Evolutionary conservation across 352 stramenopile species (phyloP).

Genomic region (Globisporangium orthogonon): DNA sequence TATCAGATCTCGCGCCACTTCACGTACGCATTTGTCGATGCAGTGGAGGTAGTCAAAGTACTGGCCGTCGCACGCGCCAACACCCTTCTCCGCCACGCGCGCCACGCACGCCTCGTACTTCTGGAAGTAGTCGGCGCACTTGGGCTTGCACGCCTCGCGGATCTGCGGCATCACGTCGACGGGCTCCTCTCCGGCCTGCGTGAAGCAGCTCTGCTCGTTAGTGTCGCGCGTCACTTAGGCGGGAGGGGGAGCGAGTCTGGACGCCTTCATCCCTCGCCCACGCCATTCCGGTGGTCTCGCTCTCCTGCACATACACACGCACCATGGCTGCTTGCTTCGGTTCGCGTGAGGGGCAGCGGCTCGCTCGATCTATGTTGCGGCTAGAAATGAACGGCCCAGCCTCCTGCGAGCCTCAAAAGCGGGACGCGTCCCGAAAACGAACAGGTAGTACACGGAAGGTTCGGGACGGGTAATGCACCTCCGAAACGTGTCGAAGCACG

Average conservation of each 20-base stretch:
- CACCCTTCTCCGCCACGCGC: slow-evolving; percentile 88
- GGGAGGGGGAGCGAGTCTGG: not conserved
- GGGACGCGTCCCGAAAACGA: too few relatives aligned
- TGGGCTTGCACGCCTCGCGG: slow-evolving; percentile 89
- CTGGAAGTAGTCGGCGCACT: slow-evolving; percentile 81
- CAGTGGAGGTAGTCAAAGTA: slow-evolving; percentile 95
- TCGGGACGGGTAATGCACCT: too few relatives aligned
- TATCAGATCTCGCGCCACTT: not conserved
- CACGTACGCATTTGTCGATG: slow-evolving; percentile 92
- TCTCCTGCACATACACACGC: not conserved
- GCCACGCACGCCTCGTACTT: slow-evolving; percentile 91
- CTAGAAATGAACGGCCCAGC: not conserved
- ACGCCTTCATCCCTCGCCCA: too few relatives aligned
- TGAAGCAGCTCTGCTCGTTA: too few relatives aligned
- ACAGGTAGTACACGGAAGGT: too few relatives aligned
- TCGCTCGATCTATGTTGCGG: not conserved
- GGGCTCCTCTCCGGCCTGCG: slow-evolving; percentile 68
- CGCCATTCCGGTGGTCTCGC: slow-evolving; percentile 8
- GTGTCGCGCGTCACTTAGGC: not conserved
- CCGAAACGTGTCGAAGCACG: too few relatives aligned
- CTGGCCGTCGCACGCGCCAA: slow-evolving; percentile 92
- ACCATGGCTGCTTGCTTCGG: slow-evolving; percentile 13
- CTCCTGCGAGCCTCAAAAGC: too few relatives aligned
- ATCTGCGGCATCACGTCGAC: slow-evolving; percentile 93
- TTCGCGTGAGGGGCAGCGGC: too few relatives aligned